A percentile compares a stretch with the other conserved stretches of the same genome.
These are phyloP conservation scores for Fonsecaea pugnacius DNA, from an alignment of 2,329 filamentous ascomycete species.

Conservation along the genomic window DNA sequence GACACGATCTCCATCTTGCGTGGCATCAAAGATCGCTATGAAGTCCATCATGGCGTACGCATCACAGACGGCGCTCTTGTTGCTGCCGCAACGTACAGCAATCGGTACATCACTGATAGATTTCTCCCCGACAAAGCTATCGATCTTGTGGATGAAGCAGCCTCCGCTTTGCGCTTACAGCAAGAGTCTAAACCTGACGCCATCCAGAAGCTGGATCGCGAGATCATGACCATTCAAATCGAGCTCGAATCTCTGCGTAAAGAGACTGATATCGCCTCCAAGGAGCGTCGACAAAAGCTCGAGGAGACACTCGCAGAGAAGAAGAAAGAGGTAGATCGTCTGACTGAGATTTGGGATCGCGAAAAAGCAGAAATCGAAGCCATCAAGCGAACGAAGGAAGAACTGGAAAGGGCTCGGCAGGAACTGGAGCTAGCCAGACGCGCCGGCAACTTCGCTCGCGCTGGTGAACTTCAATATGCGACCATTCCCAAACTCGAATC, in stretches of 20 bases:
- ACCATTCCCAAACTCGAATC: conserved; percentile 80
- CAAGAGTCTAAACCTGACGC: conserved; percentile 97
- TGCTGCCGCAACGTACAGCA: conserved; percentile 87
- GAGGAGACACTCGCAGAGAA: conserved; percentile 75
- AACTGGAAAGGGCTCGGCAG: conserved; percentile 82
- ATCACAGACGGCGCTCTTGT: conserved; percentile 93
- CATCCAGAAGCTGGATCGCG: conserved; percentile 87
- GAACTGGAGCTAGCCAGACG: conserved; percentile 88
- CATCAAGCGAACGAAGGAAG: conserved; percentile 83
- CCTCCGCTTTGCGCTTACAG: conserved; percentile 84
- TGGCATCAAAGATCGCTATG: conserved; percentile 96
- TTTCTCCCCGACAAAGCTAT: conserved; percentile 98
- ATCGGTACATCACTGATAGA: conserved; percentile 94
- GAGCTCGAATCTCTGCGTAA: conserved; percentile 93
- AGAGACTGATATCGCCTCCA: conserved; percentile 86
- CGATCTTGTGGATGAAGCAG: conserved; percentile 93
- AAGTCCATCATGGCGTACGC: conserved; percentile 93
- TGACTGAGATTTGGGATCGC: conserved; percentile 87
- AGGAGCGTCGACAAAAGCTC: conserved; percentile 83
- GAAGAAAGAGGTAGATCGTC: conserved; percentile 72
- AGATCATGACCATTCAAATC: conserved; percentile 97
- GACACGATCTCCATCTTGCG: conserved; percentile 94
- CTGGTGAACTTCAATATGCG: conserved; percentile 88
- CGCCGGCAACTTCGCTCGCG: conserved; percentile 83
- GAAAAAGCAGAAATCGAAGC: conserved; percentile 83